Conservation (phyloP, 495 filamentous ascomycete genomes). For the Talaromyces liani region DNA sequence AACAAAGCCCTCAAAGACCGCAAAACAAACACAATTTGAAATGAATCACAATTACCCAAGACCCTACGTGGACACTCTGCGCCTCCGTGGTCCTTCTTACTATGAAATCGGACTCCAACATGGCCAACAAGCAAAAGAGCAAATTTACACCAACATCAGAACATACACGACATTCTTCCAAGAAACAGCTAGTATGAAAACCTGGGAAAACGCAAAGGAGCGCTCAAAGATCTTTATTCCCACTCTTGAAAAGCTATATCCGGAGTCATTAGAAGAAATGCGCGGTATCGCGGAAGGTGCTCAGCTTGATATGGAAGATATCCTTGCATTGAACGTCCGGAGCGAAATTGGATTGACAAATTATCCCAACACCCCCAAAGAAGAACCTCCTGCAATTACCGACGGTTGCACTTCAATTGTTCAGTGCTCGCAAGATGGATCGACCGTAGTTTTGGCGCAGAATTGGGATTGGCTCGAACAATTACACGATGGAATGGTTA, state of each 20-base stretch:
- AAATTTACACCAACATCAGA: slow-evolving; percentile 38
- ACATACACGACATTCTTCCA: slow-evolving; percentile 49
- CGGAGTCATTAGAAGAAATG: slow-evolving; percentile 46
- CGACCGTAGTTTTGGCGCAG: slow-evolving; percentile 35
- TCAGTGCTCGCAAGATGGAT: slow-evolving; percentile 22
- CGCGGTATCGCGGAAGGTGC: slow-evolving; percentile 45
- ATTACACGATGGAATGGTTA: slow-evolving; percentile 36
- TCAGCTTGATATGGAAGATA: slow-evolving; percentile 30
- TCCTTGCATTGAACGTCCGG: slow-evolving; percentile 47
- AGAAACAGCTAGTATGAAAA: slow-evolving; percentile 32
- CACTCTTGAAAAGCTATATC: slow-evolving; percentile 28
- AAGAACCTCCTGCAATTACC: slow-evolving; percentile 9
- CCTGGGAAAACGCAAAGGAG: slow-evolving; percentile 40
- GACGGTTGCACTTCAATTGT: slow-evolving; percentile 49
- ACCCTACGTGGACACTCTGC: not conserved
- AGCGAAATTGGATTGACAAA: slow-evolving; percentile 50
- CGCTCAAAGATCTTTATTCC: slow-evolving; percentile 39
- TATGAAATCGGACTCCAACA: slow-evolving; percentile 48
- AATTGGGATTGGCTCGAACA: slow-evolving; percentile 42
- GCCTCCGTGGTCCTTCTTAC: not conserved
- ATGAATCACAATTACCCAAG: not conserved
- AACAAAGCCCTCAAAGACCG: not conserved
- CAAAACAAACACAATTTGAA: not conserved
- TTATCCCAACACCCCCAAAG: slow-evolving; percentile 14
- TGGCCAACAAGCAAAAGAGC: slow-evolving; percentile 34